A percentile compares a stretch with the other conserved stretches of the same genome.
phyloP scores from a whole-genome alignment of 805 yeast species.

The Candida mattraensis region DNA sequence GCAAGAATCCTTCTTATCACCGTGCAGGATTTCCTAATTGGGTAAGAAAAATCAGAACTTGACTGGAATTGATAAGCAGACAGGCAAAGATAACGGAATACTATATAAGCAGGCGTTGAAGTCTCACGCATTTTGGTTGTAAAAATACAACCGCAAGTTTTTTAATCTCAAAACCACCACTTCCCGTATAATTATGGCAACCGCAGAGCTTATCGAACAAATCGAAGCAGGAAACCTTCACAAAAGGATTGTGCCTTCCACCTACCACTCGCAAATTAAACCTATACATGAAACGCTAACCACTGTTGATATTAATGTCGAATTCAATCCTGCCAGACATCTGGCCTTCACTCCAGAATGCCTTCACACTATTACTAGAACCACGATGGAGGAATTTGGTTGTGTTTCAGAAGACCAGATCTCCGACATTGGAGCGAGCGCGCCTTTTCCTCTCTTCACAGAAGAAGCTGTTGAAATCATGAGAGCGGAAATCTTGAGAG shows the following conservation, averaged over 20 bases:
- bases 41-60: conserved; percentile 5
- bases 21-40: conserved; percentile 1
- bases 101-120: no score
- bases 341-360: conserved; percentile 37
- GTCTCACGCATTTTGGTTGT: conserved; percentile 1
- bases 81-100: no score
- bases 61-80: no score
- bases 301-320: conserved; percentile 25
- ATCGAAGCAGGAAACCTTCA: conserved; percentile 40
- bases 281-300: conserved; percentile 27
- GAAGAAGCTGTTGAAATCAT: conserved; percentile 58
- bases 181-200: no score
- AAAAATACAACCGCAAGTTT: conserved; percentile 5
- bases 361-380: conserved; percentile 36
- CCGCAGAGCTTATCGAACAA: conserved; percentile 34
- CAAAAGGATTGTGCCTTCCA: conserved; percentile 33
- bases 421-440: conserved; percentile 55
- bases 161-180: not conserved
- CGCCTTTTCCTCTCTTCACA: conserved; percentile 61
- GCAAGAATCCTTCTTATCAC: no score
- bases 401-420: conserved; percentile 46
- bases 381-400: conserved; percentile 53
- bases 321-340: conserved; percentile 42
- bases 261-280: conserved; percentile 35
- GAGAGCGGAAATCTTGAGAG: conserved; percentile 53